Evolutionary conservation across 169 alveolate genomes (phyloP).

Genomic region (Eimeria praecox): DNA sequence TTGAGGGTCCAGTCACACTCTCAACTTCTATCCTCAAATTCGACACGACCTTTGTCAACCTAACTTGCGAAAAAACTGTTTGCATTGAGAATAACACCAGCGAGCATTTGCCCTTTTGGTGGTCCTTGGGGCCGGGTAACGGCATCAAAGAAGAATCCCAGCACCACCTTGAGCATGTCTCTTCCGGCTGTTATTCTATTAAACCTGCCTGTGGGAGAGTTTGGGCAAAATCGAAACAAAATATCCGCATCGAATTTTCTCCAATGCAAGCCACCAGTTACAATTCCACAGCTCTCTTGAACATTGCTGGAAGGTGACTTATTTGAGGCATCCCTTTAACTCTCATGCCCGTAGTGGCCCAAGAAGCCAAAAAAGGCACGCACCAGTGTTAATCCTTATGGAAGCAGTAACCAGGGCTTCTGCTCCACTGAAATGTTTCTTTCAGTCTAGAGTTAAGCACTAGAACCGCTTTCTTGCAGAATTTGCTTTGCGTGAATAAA

Average conservation of each 20-base stretch:
- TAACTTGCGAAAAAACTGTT: conserved; percentile 46
- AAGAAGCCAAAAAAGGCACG: not conserved
- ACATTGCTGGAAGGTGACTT: conserved; percentile 58
- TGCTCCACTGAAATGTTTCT: not conserved
- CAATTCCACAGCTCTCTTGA: conserved; percentile 13
- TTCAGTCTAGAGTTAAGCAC: not conserved
- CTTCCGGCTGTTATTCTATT: conserved; percentile 42
- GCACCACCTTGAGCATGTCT: not conserved
- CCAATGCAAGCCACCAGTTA: conserved; percentile 49
- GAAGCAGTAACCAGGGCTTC: not conserved
- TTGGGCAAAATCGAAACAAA: conserved; percentile 52
- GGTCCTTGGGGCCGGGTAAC: conserved; percentile 56
- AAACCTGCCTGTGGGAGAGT: conserved; percentile 67
- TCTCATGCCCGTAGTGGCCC: not conserved
- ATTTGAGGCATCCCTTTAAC: not conserved
- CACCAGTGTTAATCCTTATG: not conserved
- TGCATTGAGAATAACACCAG: conserved; percentile 70
- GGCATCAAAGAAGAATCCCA: not conserved
- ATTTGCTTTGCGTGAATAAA: not conserved
- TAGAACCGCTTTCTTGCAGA: too few relatives aligned
- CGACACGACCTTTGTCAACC: conserved; percentile 71
- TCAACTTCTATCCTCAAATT: conserved; percentile 65
- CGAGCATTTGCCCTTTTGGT: conserved; percentile 73
- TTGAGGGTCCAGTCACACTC: conserved; percentile 59
- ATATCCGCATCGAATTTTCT: conserved; percentile 55